Conservation (phyloP, 140 eudicot genomes). For the Anethum foeniculum region DNA sequence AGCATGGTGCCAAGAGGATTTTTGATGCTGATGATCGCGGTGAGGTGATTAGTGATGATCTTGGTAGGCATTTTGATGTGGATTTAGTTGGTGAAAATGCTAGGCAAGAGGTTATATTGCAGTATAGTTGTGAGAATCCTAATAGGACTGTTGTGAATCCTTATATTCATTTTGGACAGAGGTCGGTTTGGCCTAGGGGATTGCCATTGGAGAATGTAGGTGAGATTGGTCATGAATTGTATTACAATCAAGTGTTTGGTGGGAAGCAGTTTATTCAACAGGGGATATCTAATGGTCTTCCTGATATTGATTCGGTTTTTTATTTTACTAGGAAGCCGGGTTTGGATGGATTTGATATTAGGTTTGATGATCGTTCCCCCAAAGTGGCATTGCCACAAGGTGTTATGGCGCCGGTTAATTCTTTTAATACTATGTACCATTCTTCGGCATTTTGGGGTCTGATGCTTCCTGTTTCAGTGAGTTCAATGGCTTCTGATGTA, state of each 20-base stretch:
- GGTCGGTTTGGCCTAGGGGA: slow-evolving; percentile 99
- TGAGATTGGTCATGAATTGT: slow-evolving; percentile 74
- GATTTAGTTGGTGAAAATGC: slow-evolving; percentile 82
- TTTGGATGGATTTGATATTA: slow-evolving; percentile 75
- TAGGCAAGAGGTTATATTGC: slow-evolving; percentile 85
- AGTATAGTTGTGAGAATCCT: slow-evolving; percentile 70
- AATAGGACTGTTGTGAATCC: slow-evolving; percentile 92
- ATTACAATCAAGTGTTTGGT: slow-evolving; percentile 78
- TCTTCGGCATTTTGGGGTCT: slow-evolving; percentile 94
- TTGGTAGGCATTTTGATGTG: slow-evolving; percentile 94
- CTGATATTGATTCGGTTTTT: slow-evolving; percentile 96
- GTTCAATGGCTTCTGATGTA: slow-evolving; percentile 96
- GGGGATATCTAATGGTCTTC: slow-evolving; percentile 88
- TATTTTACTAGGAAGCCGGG: slow-evolving; percentile 78
- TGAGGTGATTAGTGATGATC: slow-evolving; percentile 72
- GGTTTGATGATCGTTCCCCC: slow-evolving; percentile 77
- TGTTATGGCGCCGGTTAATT: slow-evolving; percentile 82
- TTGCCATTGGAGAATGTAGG: slow-evolving; percentile 94
- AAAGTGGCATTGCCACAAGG: slow-evolving; percentile 98
- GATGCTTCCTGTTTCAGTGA: slow-evolving; percentile 89
- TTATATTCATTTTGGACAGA: slow-evolving; percentile 88
- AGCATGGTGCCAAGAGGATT: slow-evolving; percentile 87
- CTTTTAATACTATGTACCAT: slow-evolving; percentile 79
- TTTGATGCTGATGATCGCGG: slow-evolving; percentile 94
- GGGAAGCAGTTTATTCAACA: slow-evolving; percentile 95